Conservation (phyloP, 345 rosid genomes). For the Hibiscus tridactylites region DNA sequence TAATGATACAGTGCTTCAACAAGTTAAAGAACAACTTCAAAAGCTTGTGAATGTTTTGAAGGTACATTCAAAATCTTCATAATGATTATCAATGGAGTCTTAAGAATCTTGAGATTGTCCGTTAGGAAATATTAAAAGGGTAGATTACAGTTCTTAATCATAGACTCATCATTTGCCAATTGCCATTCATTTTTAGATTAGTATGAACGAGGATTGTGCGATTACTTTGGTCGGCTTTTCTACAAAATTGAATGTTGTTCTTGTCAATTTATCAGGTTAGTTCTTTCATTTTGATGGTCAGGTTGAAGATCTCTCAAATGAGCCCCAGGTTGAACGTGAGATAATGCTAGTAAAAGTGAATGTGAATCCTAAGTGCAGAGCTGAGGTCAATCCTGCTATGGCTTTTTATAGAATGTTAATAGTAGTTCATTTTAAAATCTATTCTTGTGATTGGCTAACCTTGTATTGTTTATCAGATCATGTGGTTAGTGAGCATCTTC, state of each 20-base stretch:
- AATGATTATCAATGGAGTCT: no score
- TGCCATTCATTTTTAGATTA: no score
- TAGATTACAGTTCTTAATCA: no score
- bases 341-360: slow-evolving; percentile 78
- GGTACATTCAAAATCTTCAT: slow-evolving; percentile 26
- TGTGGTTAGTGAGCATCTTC: slow-evolving; percentile 87
- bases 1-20: slow-evolving; percentile 70
- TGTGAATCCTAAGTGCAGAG: slow-evolving; percentile 44
- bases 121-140: no score
- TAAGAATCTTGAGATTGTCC: no score
- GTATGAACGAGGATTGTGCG: no score
- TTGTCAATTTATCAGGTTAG: no score
- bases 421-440: not conserved
- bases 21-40: slow-evolving; percentile 85
- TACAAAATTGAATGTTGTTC: no score
- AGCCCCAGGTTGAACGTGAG: slow-evolving; percentile 93
- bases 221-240: no score
- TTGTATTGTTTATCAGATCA: slow-evolving; percentile 46
- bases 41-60: slow-evolving; percentile 88
- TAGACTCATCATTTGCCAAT: no score
- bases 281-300: slow-evolving; percentile 9
- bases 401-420: not conserved
- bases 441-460: slow-evolving; percentile 2
- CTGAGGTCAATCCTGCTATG: slow-evolving; percentile 44
- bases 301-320: slow-evolving; percentile 89